Evolutionary conservation across 2,329 filamentous ascomycete species (phyloP).

Genomic region (Byssoonygena ceratinophila): DNA sequence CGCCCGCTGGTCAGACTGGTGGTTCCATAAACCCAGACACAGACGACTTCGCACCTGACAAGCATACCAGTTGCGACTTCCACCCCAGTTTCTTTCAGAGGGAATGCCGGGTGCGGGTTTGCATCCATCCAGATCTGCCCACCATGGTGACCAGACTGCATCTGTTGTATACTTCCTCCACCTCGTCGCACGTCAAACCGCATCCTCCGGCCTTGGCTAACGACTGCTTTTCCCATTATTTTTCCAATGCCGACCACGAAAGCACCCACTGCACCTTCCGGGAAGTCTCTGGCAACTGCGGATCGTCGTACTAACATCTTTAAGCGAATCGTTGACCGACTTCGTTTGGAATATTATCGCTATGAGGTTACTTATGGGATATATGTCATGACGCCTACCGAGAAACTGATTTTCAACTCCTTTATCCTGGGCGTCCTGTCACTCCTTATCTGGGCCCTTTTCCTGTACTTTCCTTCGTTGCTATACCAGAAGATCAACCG

Average conservation of each 20-base stretch:
- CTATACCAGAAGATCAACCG: constrained; percentile 30
- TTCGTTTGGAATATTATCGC: constrained; percentile 37
- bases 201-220: not conserved
- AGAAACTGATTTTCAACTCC: constrained; percentile 36
- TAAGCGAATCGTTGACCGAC: constrained; percentile 24
- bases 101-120: not conserved
- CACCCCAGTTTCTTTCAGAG: not conserved
- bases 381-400: constrained; percentile 36
- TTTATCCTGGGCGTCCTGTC: constrained; percentile 30
- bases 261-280: not conserved
- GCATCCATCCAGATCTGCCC: not conserved
- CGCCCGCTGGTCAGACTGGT: not conserved
- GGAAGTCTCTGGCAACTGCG: not conserved
- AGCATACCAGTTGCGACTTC: not conserved
- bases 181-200: not conserved
- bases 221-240: not conserved
- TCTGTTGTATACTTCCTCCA: not conserved
- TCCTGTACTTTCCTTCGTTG: constrained; percentile 30
- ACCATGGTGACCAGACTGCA: constrained; percentile 2
- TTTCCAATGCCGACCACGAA: not conserved
- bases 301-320: constrained; percentile 17
- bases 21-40: not conserved
- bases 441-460: constrained; percentile 30
- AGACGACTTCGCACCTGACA: not conserved
- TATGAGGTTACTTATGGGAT: constrained; percentile 40